These are phyloP conservation scores for Obba rivulosa DNA, from an alignment of 768 basidiomycete genomes.

Conservation along the genomic window DNA sequence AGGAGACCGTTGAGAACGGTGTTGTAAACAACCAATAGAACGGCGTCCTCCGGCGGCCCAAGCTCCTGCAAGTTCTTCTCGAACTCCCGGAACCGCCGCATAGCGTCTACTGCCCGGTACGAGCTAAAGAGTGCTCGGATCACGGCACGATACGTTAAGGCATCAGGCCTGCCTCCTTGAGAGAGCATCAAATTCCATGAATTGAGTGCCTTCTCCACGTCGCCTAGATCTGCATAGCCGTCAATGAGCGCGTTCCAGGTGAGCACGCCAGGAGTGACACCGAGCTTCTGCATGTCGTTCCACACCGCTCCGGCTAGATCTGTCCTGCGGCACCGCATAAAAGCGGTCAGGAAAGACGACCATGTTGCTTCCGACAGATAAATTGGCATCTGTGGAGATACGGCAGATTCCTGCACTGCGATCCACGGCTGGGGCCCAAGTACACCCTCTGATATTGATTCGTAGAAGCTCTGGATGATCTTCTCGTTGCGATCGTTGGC, in stretches of 20 bases:
- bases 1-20: slow-evolving; percentile 71
- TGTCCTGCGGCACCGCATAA: slow-evolving; percentile 47
- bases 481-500: slow-evolving; percentile 27
- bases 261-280: slow-evolving; percentile 44
- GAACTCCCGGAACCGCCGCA: slow-evolving; percentile 47
- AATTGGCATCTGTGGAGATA: slow-evolving; percentile 37
- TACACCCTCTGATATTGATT: slow-evolving; percentile 45
- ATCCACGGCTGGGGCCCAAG: slow-evolving; percentile 49
- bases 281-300: slow-evolving; percentile 54
- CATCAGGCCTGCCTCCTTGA: slow-evolving; percentile 53
- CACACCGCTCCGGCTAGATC: slow-evolving; percentile 62
- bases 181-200: slow-evolving; percentile 62
- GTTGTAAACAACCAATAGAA: slow-evolving; percentile 53
- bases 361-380: slow-evolving; percentile 54
- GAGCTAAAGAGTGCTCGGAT: slow-evolving; percentile 55
- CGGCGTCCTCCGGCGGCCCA: neutral
- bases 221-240: slow-evolving; percentile 48
- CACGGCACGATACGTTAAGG: slow-evolving; percentile 63
- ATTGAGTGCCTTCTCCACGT: slow-evolving; percentile 46
- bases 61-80: slow-evolving; percentile 28
- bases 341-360: slow-evolving; percentile 61
- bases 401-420: slow-evolving; percentile 33
- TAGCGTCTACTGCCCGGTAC: slow-evolving; percentile 45
- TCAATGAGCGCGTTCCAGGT: slow-evolving; percentile 74
- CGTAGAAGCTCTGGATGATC: slow-evolving; percentile 44